These are phyloP conservation scores for Arachis hypogaea DNA, from an alignment of 306 rosid genomes.

Conservation along the genomic window DNA sequence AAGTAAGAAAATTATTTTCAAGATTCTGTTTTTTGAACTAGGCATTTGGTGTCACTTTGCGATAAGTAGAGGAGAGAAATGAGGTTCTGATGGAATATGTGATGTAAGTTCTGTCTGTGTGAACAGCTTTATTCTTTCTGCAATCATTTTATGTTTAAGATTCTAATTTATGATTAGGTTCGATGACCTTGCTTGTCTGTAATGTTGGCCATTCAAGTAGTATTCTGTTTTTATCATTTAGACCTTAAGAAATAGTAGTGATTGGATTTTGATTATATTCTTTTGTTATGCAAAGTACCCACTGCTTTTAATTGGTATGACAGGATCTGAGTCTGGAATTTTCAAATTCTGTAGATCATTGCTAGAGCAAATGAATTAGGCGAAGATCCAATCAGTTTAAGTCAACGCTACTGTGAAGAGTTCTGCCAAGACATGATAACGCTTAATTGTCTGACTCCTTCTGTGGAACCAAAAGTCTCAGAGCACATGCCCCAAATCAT, in stretches of 20 bases:
- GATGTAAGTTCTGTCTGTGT: neutral
- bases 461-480: conserved; percentile 89
- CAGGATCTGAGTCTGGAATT: conserved; percentile 97
- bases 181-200: conserved; percentile 2
- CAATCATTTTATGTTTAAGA: neutral
- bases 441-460: conserved; percentile 82
- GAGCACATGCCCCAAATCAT: conserved; percentile 89
- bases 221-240: conserved; percentile 20
- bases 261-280: conserved; percentile 25
- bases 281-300: conserved; percentile 49
- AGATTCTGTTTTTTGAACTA: conserved; percentile 17
- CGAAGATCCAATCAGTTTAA: conserved; percentile 86
- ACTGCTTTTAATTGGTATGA: conserved; percentile 72
- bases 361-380: conserved; percentile 85
- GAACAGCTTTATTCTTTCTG: conserved; percentile 1
- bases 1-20: neutral
- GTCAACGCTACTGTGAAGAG: conserved; percentile 78
- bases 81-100: conserved; percentile 10
- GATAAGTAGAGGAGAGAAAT: conserved; percentile 15
- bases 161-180: neutral
- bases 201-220: conserved; percentile 6
- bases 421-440: conserved; percentile 72
- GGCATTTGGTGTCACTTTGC: conserved; percentile 18
- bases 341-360: conserved; percentile 96
- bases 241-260: conserved; percentile 2